Evolutionary conservation across 371 early-diverging fungal species (phyloP), one percentile per base, ranked within the genome.

Genomic region (Mortierella sp.): DNA sequence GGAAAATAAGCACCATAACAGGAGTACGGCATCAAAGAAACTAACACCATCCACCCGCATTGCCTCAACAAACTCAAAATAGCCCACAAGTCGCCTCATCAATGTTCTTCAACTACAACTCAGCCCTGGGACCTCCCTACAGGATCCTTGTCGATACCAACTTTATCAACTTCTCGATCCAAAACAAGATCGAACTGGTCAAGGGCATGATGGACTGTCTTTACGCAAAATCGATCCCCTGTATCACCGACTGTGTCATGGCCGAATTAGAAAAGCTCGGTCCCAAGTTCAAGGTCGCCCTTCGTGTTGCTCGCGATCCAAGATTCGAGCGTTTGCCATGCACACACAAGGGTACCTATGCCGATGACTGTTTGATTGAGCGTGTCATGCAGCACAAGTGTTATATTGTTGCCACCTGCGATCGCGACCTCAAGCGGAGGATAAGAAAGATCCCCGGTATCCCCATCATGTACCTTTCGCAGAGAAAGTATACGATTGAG

Each of bases 221-320:
- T 31, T 97, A 96, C 88, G 99, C 99, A 55, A 98, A 99, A 89
- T 96, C 97, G 75, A 96, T 99, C 75, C 98, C 99, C 58, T 99
- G 97, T 89, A 96, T 99, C 54, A 99, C 99, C 2, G 99, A 99
- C 82, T 99, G 99, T 92, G 99, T 99, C 38, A 92, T 99, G 91
- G 99, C 97, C 19, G 99, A 99, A 92, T 92, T 99, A 92, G 99
- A 99, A 88, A 99, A 99, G 82, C 90, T 99, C 65, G 99, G 99
- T 1, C 94, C 97, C 44, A 98, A 98, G 82, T 99, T 97, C 88
- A 94, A 99, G 38, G 95, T 99, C 73, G 99, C 99, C 3, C 89
- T 99, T 77, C 92, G 94, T 63, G 95, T 98, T 54, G 99, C 99
- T 0, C 94, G 99, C 28, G 99, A 99, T 81, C 98, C 98, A 38